Percentiles rank a stretch among this genome's conserved stretches.
Evolutionary conservation across 108 stramenopile genomes (phyloP).

Genomic region (Skeletonema potamos): DNA sequence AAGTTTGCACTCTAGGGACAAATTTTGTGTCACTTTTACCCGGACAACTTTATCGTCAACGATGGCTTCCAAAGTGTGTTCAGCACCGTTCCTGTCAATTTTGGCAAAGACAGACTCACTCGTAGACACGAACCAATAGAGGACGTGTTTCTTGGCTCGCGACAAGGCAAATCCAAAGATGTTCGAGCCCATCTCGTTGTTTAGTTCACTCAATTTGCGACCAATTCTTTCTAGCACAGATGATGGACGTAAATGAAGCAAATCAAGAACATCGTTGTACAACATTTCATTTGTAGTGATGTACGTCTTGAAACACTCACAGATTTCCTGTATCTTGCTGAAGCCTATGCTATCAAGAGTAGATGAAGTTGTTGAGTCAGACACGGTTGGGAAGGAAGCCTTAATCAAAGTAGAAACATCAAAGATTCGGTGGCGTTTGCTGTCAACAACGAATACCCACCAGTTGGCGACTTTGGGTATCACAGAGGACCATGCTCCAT

Average conservation of each 20-base stretch:
- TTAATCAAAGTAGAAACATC: background rate
- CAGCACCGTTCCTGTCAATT: background rate
- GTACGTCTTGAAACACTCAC: background rate
- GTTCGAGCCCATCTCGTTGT: background rate
- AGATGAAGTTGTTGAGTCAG: background rate
- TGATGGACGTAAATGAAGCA: background rate
- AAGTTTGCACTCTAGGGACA: background rate
- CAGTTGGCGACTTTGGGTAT: background rate
- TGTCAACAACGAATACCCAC: background rate
- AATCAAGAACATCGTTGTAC: background rate
- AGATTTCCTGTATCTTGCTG: background rate
- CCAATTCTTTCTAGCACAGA: background rate
- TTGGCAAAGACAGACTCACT: background rate
- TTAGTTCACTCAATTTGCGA: background rate
- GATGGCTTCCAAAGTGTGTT: background rate
- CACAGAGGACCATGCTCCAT: background rate
- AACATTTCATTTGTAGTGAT: background rate
- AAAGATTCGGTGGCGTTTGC: background rate
- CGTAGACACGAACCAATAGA: background rate
- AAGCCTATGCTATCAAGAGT: background rate
- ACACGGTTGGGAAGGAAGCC: background rate
- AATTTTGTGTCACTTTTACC: background rate
- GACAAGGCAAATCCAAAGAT: background rate
- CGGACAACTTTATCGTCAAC: background rate
- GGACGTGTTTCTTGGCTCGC: background rate